phyloP scores from a whole-genome alignment of 768 basidiomycete species.

The Agaricus subrufescens region DNA sequence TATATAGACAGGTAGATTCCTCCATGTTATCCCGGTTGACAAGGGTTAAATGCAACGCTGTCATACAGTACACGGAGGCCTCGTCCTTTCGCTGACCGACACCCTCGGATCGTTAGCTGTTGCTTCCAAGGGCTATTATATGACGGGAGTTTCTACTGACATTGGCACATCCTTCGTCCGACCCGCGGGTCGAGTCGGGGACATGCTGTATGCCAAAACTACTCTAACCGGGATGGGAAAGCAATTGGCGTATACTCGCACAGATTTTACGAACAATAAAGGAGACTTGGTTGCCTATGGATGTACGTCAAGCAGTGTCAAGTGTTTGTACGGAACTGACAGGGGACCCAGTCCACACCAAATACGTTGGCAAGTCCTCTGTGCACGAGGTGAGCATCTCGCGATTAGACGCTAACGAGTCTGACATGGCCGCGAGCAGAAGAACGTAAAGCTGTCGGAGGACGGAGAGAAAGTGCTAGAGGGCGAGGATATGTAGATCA shows the following conservation, averaged over 20 bases:
- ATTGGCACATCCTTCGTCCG: slow-evolving; percentile 75
- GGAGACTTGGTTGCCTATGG: slow-evolving; percentile 81
- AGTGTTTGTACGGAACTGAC: not conserved
- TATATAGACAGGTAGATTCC: slow-evolving; percentile 31
- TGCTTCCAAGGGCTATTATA: slow-evolving; percentile 74
- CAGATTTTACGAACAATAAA: slow-evolving; percentile 62
- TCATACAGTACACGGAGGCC: slow-evolving; percentile 66
- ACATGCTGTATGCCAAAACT: slow-evolving; percentile 60
- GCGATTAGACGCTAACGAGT: not conserved
- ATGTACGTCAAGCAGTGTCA: slow-evolving; percentile 39
- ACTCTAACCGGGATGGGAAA: slow-evolving; percentile 70
- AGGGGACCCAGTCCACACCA: slow-evolving; percentile 64
- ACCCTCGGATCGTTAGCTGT: slow-evolving; percentile 84
- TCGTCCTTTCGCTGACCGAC: slow-evolving; percentile 79
- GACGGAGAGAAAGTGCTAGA: slow-evolving; percentile 72
- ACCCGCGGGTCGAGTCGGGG: slow-evolving; percentile 69
- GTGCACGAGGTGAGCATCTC: slow-evolving; percentile 31
- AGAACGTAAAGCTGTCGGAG: slow-evolving; percentile 73
- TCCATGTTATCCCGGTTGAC: not conserved
- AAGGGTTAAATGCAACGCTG: not conserved
- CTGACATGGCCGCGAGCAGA: slow-evolving; percentile 30
- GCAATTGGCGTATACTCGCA: slow-evolving; percentile 74
- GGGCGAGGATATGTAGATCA: slow-evolving; percentile 41
- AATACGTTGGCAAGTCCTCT: slow-evolving; percentile 73
- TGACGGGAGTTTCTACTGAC: slow-evolving; percentile 87